Evolutionary conservation across 148 eudicot species (phyloP).

Genomic region (Spergularia marina): DNA sequence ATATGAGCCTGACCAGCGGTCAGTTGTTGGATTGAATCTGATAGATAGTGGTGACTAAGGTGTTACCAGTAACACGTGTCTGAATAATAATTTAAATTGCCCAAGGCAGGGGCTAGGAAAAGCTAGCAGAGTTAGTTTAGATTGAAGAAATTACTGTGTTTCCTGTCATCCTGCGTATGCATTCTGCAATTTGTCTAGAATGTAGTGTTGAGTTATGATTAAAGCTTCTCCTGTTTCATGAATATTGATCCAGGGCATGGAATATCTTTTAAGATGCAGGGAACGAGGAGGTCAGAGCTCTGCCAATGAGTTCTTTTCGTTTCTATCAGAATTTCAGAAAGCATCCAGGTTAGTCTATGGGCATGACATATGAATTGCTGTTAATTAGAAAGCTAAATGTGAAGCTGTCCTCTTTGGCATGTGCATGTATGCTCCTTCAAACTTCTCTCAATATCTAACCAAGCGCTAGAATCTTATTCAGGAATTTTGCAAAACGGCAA

Average conservation of each 20-base stretch:
- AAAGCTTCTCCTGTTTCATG: constrained; percentile 1
- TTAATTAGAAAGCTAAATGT: neutral
- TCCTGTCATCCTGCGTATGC: neutral
- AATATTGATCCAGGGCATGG: constrained; percentile 61
- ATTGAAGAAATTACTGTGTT: neutral
- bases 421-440: neutral
- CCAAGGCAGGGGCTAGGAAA: neutral
- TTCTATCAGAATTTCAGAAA: constrained; percentile 80
- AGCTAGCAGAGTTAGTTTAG: neutral
- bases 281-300: constrained; percentile 69
- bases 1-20: neutral
- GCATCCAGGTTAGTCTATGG: constrained; percentile 65
- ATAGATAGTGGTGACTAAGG: neutral
- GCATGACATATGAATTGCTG: neutral
- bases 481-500: constrained; percentile 93
- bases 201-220: neutral
- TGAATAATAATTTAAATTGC: neutral
- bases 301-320: constrained; percentile 49
- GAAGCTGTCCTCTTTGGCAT: neutral
- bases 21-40: neutral
- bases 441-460: constrained; percentile 3
- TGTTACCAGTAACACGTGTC: neutral
- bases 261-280: constrained; percentile 64
- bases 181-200: constrained; percentile 6
- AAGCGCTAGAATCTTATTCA: constrained; percentile 32